Evolutionary conservation across 257 asterid genomes (phyloP).

Genomic region (Nicotiana otophora): DNA sequence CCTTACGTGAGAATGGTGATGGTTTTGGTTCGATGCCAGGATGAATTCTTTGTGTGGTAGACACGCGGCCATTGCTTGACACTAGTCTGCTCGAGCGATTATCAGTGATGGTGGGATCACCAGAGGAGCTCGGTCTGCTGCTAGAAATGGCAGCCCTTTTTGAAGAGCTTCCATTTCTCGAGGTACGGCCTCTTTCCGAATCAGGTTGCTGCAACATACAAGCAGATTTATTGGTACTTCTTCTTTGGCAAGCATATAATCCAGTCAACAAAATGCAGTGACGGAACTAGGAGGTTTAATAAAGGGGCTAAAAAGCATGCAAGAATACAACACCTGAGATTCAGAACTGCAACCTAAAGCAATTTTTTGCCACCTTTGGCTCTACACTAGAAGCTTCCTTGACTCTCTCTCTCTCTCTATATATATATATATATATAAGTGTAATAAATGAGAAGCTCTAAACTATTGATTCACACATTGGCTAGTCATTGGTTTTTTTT

Average conservation of each 20-base stretch:
- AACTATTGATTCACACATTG: not conserved
- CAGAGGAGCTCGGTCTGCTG: constrained; percentile 49
- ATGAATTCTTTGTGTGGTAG: constrained; percentile 23
- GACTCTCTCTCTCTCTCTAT: too few species aligned
- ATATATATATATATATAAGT: not conserved
- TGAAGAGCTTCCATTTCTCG: constrained; percentile 64
- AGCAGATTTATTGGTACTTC: constrained; percentile 18
- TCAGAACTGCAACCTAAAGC: not conserved
- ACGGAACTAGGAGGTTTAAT: not conserved
- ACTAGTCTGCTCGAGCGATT: constrained; percentile 30
- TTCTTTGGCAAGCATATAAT: not conserved
- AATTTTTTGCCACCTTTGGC: not conserved
- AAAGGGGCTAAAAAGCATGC: not conserved
- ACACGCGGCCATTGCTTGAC: constrained; percentile 42
- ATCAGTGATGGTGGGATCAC: constrained; percentile 43
- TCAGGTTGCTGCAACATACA: constrained; percentile 52
- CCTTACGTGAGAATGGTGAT: constrained; percentile 50
- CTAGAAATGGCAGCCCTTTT: constrained; percentile 55
- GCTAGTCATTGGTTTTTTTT: not conserved
- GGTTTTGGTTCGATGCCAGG: constrained; percentile 8
- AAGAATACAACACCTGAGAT: not conserved
- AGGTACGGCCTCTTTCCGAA: constrained; percentile 56
- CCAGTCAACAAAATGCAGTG: not conserved
- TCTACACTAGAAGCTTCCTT: not conserved
- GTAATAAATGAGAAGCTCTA: not conserved